Evolutionary conservation across 2,329 filamentous ascomycete genomes (phyloP).

Genomic region (Diplodia intermedia): DNA sequence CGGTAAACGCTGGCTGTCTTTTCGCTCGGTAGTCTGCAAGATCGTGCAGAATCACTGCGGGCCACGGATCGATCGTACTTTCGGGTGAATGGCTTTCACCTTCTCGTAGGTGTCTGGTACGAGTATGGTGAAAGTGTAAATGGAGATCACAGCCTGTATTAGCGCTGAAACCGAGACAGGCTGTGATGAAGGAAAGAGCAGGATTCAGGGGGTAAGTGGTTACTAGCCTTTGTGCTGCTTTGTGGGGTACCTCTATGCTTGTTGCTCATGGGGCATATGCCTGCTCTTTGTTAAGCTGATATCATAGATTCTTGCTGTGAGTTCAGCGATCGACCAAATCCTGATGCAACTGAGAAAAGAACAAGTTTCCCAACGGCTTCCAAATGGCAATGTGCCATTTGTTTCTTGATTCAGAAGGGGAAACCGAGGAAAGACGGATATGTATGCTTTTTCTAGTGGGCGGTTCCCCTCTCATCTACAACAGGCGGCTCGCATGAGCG

Average conservation of each 20-base stretch:
- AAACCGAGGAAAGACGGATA: neutral
- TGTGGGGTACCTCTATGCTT: neutral
- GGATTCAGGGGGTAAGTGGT: too few relatives aligned
- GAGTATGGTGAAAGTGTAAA: neutral
- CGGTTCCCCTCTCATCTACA: too few relatives aligned
- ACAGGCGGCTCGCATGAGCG: too few relatives aligned
- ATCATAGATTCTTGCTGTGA: neutral
- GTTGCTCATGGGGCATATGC: neutral
- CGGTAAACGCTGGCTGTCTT: neutral
- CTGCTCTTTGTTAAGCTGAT: neutral
- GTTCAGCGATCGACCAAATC: neutral
- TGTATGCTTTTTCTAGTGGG: neutral
- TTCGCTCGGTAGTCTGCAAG: neutral
- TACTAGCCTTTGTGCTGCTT: neutral
- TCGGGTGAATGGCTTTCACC: constrained; percentile 1
- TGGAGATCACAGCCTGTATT: neutral
- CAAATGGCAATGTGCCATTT: neutral
- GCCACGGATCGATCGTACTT: too few relatives aligned
- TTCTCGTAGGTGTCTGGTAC: constrained; percentile 9
- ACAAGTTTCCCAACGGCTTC: neutral
- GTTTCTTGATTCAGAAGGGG: neutral
- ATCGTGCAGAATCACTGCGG: constrained; percentile 1
- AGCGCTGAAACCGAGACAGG: neutral
- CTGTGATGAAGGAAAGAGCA: too few relatives aligned
- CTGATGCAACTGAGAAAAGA: neutral